These are phyloP conservation scores for Carallia brachiata DNA, from an alignment of 345 rosid species.

Conservation along the genomic window DNA sequence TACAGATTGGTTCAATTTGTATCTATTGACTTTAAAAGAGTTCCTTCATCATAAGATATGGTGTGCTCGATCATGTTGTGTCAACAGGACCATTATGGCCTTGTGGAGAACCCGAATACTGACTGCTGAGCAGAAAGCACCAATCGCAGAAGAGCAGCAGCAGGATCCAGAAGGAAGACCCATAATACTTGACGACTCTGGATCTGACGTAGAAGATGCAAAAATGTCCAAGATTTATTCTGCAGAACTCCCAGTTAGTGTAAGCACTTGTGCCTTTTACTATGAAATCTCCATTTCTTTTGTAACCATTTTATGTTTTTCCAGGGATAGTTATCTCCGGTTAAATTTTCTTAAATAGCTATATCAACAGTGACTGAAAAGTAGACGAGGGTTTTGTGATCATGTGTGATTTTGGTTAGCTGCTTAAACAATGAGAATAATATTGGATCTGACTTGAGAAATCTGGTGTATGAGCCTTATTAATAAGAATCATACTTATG, in stretches of 20 bases:
- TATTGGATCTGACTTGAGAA: not conserved
- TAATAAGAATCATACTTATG: not conserved
- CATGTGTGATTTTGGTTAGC: not conserved
- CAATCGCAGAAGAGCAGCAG: conserved; percentile 55
- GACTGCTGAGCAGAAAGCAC: conserved; percentile 53
- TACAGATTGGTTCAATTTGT: not conserved
- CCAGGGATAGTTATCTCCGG: not conserved
- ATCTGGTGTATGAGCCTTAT: not conserved
- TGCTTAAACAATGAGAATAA: not conserved
- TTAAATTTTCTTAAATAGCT: not conserved
- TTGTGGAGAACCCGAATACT: conserved; percentile 73
- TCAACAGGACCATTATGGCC: conserved; percentile 74
- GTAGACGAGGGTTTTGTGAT: not conserved
- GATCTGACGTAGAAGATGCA: conserved; percentile 38
- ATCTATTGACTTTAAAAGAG: not conserved
- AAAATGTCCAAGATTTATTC: conserved; percentile 49
- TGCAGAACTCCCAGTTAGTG: conserved; percentile 62
- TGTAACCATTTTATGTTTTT: not conserved
- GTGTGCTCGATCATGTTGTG: conserved; percentile 14
- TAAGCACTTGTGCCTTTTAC: conserved; percentile 22
- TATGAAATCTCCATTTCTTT: conserved; percentile 1
- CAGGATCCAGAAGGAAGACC: conserved; percentile 41
- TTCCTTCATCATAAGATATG: conserved; percentile 3
- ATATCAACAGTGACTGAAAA: not conserved
- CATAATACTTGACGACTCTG: conserved; percentile 34